A percentile compares a stretch with the other conserved stretches of the same genome.
phyloP scores from a whole-genome alignment of 2,329 filamentous ascomycete genomes.

The Exophiala spinifera region DNA sequence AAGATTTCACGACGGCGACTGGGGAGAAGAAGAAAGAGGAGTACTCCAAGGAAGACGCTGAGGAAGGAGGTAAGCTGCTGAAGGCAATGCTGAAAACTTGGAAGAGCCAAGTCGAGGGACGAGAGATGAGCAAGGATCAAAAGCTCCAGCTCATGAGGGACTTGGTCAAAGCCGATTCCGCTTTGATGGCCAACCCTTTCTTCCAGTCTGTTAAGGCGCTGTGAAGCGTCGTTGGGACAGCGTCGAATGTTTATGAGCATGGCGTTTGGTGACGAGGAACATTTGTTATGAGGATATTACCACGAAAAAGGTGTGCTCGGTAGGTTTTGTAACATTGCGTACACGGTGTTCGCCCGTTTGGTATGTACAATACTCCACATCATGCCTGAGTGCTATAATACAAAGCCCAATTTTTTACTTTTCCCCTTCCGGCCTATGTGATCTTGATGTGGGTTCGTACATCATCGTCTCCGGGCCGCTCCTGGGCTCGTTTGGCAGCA shows the following conservation, averaged over 20 bases:
- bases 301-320: not conserved
- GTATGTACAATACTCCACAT: constrained; percentile 5
- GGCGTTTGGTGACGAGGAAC: constrained; percentile 1
- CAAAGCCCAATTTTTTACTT: too few species aligned
- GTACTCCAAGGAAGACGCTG: constrained; percentile 81
- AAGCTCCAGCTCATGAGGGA: constrained; percentile 77
- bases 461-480: constrained; percentile 23
- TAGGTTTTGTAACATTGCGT: not conserved
- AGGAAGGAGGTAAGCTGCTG: constrained; percentile 78
- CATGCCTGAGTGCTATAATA: not conserved
- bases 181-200: constrained; percentile 56
- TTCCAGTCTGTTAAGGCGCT: constrained; percentile 49
- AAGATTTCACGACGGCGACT: constrained; percentile 83
- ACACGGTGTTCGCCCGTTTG: not conserved
- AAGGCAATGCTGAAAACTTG: constrained; percentile 80
- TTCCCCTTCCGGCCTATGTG: not conserved
- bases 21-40: constrained; percentile 45
- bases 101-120: constrained; percentile 69
- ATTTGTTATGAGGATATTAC: not conserved
- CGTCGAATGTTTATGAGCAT: constrained; percentile 3
- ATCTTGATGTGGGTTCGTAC: constrained; percentile 23
- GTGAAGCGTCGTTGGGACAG: constrained; percentile 25
- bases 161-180: constrained; percentile 70
- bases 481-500: constrained; percentile 7
- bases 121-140: constrained; percentile 65